A percentile compares a stretch with the other conserved stretches of the same genome.
These are phyloP conservation scores for Taiozyma sp. DNA, from an alignment of 1,139 yeast genomes.

Conservation along the genomic window DNA sequence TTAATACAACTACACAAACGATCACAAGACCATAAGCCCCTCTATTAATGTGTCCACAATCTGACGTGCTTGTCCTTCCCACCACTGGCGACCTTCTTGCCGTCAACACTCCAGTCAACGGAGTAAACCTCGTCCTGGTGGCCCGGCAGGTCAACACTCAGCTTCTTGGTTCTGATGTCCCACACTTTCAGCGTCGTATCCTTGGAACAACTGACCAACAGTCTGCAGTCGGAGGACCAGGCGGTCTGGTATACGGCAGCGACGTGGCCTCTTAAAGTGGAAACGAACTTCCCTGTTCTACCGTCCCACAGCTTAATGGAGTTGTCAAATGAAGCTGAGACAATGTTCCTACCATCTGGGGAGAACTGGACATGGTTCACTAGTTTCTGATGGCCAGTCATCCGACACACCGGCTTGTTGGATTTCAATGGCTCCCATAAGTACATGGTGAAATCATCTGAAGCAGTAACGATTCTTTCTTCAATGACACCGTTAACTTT, in stretches of 20 bases:
- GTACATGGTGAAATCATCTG: slow-evolving; percentile 97
- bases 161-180: slow-evolving; percentile 84
- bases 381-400: slow-evolving; percentile 97
- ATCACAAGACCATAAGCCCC: neutral
- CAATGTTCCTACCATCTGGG: slow-evolving; percentile 90
- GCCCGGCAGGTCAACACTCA: slow-evolving; percentile 89
- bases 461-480: slow-evolving; percentile 89
- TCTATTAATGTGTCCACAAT: slow-evolving; percentile 66
- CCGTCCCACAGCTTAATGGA: slow-evolving; percentile 97
- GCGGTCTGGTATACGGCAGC: slow-evolving; percentile 98
- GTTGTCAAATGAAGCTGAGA: slow-evolving; percentile 93
- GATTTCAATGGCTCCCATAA: slow-evolving; percentile 89
- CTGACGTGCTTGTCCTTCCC: slow-evolving; percentile 95
- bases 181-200: slow-evolving; percentile 97
- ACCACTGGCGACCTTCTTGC: slow-evolving; percentile 88
- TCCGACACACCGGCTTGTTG: slow-evolving; percentile 78
- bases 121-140: slow-evolving; percentile 95
- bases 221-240: slow-evolving; percentile 94
- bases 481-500: slow-evolving; percentile 58
- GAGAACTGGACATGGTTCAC: slow-evolving; percentile 95
- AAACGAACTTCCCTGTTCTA: slow-evolving; percentile 78
- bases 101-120: slow-evolving; percentile 98
- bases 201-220: slow-evolving; percentile 88
- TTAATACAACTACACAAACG: neutral
- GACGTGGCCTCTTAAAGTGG: slow-evolving; percentile 94